phyloP scores from a whole-genome alignment of 75 land plant species.

The Gnetum montanum region DNA sequence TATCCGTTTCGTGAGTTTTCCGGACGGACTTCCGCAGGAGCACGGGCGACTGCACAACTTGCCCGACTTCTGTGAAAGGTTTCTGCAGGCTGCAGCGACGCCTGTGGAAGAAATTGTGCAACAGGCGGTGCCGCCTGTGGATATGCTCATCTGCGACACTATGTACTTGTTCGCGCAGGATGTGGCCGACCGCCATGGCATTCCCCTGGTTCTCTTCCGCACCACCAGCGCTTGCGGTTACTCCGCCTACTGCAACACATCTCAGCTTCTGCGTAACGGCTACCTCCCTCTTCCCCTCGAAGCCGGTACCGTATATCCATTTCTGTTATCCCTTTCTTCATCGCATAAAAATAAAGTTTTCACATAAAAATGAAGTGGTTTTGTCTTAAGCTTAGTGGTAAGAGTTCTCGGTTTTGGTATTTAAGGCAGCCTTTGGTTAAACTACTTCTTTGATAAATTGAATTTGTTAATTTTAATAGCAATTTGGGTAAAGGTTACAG shows the following conservation, averaged over 20 bases:
- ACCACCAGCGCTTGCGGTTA: slow-evolving; percentile 23
- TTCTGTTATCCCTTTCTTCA: too few relatives aligned
- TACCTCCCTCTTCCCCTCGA: slow-evolving; percentile 34
- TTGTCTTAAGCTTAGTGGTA: too few relatives aligned
- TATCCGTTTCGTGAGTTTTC: slow-evolving; percentile 27
- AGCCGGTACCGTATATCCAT: background rate
- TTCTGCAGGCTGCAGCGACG: too few relatives aligned
- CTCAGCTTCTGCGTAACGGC: slow-evolving; percentile 10
- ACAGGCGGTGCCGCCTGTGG: background rate
- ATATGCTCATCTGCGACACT: background rate
- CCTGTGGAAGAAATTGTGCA: too few relatives aligned
- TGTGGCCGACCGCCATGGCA: slow-evolving; percentile 18
- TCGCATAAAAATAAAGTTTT: too few relatives aligned
- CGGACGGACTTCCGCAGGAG: slow-evolving; percentile 23
- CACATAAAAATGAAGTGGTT: too few relatives aligned
- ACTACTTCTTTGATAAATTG: too few relatives aligned
- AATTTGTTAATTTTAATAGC: too few relatives aligned
- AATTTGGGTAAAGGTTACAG: too few relatives aligned
- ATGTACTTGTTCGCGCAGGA: slow-evolving; percentile 6
- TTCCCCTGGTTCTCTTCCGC: slow-evolving; percentile 22
- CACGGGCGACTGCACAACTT: background rate
- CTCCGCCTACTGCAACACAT: background rate
- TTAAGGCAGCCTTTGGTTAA: too few relatives aligned
- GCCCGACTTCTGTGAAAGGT: background rate
- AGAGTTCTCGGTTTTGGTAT: too few relatives aligned